Evolutionary conservation across 2,329 filamentous ascomycete genomes (phyloP), one percentile per base, ranked within the genome.

Genomic region (Botrytis sinoallii): DNA sequence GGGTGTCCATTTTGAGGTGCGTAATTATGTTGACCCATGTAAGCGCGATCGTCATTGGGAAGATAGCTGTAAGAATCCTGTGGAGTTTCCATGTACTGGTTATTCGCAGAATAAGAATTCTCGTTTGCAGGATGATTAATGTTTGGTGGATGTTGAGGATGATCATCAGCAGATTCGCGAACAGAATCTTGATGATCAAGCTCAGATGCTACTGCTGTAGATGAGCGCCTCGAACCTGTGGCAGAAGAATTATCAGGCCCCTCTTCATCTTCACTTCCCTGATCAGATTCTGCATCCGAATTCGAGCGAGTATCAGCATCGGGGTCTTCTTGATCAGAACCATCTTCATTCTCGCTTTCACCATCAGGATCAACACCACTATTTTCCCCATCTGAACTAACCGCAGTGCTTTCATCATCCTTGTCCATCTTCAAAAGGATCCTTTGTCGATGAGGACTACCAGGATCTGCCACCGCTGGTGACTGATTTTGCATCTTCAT

Each of bases 341-440:
- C 35, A 40, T 22, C 38, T 48, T 52, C 42, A 63, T 63, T 42
- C 18, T 64, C 40, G 38, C 59, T 44, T 29, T 32, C 59, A 29
- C 16, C 10, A 22, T 64, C 25, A 16, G 1, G 8, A 42, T 38
- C 42, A 40, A 38, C n/a, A n/a, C 32, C 32, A 32, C 59, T 29
- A 7, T 22, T 32, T 42, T 55, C 55, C 18, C 8, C 55, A 20
- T 52, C 57, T 22, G 14, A 14, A 71, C 38, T 25, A 35, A 71
- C 69, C 32, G 42, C 69, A 25, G 42, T 71, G 7, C 40, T 64
- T 22, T 71, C 57, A 16, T 70, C 68, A 48, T 63, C 42, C 25
- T 40, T 70, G n/a, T 10, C 32, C 67, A 60, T 64, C 44, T 22
- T 22, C n/a, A 20, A 71, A 71, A 12, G 57, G 59, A 32, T 71